These are phyloP conservation scores for Colletotrichum truncatum DNA, from an alignment of 2,329 filamentous ascomycete species.

Conservation along the genomic window DNA sequence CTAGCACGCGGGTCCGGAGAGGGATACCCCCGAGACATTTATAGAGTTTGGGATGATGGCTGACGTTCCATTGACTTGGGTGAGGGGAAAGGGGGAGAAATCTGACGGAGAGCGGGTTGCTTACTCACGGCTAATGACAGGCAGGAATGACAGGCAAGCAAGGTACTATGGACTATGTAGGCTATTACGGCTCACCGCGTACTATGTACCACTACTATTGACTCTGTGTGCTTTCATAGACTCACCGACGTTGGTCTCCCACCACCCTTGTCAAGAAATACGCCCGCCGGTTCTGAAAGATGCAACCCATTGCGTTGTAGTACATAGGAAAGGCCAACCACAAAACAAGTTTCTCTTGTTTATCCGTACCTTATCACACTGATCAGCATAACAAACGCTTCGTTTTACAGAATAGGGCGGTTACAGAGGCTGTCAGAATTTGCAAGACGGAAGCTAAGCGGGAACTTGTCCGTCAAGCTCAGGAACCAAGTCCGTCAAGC, in stretches of 20 bases:
- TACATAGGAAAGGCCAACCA: too few species aligned
- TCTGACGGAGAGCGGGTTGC: background rate
- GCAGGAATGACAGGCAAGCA: background rate
- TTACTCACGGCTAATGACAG: background rate
- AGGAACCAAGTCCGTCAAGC: background rate
- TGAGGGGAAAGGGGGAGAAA: background rate
- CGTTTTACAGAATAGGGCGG: background rate
- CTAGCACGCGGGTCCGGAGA: background rate
- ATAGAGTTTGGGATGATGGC: background rate
- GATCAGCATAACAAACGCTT: too few species aligned
- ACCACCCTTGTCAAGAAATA: too few species aligned
- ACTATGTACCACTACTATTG: too few species aligned
- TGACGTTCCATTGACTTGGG: slow-evolving; percentile 4
- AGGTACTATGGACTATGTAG: too few species aligned
- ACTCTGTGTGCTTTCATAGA: too few species aligned
- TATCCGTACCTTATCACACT: too few species aligned
- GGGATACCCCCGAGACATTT: background rate
- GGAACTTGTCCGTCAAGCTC: background rate
- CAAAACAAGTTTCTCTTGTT: too few species aligned
- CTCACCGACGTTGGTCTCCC: too few species aligned
- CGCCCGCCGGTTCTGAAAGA: too few species aligned
- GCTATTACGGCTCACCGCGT: too few species aligned
- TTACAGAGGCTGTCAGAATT: background rate
- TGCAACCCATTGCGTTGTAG: too few species aligned
- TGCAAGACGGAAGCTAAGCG: background rate